phyloP scores from a whole-genome alignment of 2,329 filamentous ascomycete genomes.

The Colletotrichum echinochloae region DNA sequence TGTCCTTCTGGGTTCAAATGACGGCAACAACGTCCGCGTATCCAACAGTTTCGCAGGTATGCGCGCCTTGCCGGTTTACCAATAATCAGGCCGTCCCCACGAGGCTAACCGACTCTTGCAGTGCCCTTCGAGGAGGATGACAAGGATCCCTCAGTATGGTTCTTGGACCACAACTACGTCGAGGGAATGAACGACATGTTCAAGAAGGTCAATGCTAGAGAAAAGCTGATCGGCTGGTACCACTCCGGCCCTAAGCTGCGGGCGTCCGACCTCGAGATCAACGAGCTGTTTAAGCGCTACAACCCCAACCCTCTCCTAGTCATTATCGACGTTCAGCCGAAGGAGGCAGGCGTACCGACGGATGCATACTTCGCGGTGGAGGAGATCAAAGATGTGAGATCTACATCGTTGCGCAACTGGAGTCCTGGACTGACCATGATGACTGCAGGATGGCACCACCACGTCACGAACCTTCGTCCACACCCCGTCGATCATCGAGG shows the following conservation, averaged over 20 bases:
- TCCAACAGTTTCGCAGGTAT: conserved; percentile 98
- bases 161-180: conserved; percentile 98
- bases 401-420: neutral
- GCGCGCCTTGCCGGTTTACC: conserved; percentile 38
- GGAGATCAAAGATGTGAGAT: conserved; percentile 96
- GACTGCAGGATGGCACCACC: conserved; percentile 87
- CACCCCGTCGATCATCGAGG: conserved; percentile 97
- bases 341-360: conserved; percentile 96
- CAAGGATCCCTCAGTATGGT: conserved; percentile 98
- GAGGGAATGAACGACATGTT: conserved; percentile 99
- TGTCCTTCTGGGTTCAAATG: conserved; percentile 93
- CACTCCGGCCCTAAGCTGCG: conserved; percentile 97
- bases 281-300: conserved; percentile 99
- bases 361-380: conserved; percentile 99
- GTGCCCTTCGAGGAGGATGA: conserved; percentile 99
- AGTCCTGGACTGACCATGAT: conserved; percentile 34
- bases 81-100: conserved; percentile 30
- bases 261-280: conserved; percentile 97
- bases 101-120: conserved; percentile 52
- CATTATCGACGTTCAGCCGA: conserved; percentile 98
- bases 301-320: conserved; percentile 95
- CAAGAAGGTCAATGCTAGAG: conserved; percentile 99
- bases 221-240: conserved; percentile 99
- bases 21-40: conserved; percentile 94
- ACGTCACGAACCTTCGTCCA: conserved; percentile 98